Conservation (phyloP, 371 early-diverging fungal species). For the Mortierella sp. region DNA sequence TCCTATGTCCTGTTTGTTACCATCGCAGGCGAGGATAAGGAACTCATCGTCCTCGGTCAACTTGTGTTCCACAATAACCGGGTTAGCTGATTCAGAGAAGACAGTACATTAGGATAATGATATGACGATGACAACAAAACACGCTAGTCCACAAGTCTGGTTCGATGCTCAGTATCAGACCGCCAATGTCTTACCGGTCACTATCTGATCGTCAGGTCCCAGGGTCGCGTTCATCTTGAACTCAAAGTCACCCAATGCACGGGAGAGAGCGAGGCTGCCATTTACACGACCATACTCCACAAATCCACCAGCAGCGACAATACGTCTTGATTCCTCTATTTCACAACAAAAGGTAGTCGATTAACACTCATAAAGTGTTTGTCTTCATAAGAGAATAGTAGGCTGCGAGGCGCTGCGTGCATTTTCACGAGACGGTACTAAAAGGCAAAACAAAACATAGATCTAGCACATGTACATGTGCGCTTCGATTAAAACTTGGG, state of each 20-base stretch:
- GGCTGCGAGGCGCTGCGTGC: too few species aligned
- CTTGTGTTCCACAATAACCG: constrained; percentile 79
- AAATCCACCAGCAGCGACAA: constrained; percentile 91
- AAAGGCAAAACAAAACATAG: too few species aligned
- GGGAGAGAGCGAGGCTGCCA: constrained; percentile 95
- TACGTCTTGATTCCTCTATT: constrained; percentile 82
- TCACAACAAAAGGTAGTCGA: background rate
- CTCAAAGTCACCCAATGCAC: constrained; percentile 97
- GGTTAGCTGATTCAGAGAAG: constrained; percentile 64
- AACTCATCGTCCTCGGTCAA: constrained; percentile 88
- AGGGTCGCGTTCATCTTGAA: constrained; percentile 84
- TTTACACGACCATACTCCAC: constrained; percentile 97
- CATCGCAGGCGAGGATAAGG: constrained; percentile 96
- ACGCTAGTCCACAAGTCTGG: too few species aligned
- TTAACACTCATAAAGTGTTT: too few species aligned
- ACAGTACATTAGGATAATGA: background rate
- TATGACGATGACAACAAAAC: background rate
- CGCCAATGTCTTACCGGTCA: constrained; percentile 75
- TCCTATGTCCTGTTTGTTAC: constrained; percentile 52
- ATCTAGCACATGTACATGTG: too few species aligned
- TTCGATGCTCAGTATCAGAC: too few species aligned
- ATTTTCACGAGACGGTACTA: too few species aligned
- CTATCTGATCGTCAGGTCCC: constrained; percentile 88
- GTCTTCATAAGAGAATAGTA: too few species aligned
- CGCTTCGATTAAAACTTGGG: too few species aligned